Evolutionary conservation across 768 basidiomycete genomes (phyloP).

Genomic region (Leccinum longicurvipes): DNA sequence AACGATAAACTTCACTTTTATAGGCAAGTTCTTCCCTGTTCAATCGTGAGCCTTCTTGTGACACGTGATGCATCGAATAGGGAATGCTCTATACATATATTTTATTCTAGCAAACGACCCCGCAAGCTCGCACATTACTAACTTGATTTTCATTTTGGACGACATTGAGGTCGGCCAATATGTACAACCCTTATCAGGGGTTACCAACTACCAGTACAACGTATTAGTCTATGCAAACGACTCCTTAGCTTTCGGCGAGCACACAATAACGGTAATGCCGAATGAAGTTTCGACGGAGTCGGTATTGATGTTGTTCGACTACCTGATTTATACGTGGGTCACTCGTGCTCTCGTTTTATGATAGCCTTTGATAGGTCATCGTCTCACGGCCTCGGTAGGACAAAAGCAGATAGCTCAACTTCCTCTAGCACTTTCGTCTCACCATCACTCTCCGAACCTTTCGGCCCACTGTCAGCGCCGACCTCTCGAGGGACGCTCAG

Average conservation of each 20-base stretch:
- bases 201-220: conserved; percentile 12
- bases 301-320: conserved; percentile 17
- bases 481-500: neutral
- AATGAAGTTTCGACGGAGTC: neutral
- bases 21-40: neutral
- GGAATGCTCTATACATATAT: conserved; percentile 17
- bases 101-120: conserved; percentile 13
- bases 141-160: conserved; percentile 11
- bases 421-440: neutral
- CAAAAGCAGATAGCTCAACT: neutral
- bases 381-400: neutral
- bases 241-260: conserved; percentile 5
- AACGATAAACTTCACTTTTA: conserved; percentile 5
- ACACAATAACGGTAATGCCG: conserved; percentile 7
- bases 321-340: conserved; percentile 10
- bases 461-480: too few relatives aligned
- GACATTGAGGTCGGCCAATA: neutral
- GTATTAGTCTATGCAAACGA: conserved; percentile 12
- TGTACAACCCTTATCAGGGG: neutral
- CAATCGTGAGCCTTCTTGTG: neutral
- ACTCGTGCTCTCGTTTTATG: neutral
- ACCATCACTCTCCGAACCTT: neutral
- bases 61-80: neutral
- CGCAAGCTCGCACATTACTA: neutral
- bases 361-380: neutral